Conservation (phyloP, 2,329 filamentous ascomycete genomes). For the Reticulascus tulasneorum region DNA sequence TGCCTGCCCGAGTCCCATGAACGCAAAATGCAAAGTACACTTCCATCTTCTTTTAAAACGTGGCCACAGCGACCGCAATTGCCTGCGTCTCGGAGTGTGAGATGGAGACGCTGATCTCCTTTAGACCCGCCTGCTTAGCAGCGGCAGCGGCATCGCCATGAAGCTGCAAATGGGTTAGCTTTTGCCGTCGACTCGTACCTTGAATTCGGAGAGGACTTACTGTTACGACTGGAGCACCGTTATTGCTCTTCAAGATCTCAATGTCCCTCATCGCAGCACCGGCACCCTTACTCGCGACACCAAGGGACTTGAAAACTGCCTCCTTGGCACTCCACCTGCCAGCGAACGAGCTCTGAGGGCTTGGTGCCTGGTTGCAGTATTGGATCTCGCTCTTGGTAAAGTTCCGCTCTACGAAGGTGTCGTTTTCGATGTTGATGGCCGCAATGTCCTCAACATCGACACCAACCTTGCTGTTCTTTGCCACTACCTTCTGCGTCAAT, state of each 20-base stretch:
- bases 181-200: too few relatives aligned
- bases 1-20: slow-evolving; percentile 14
- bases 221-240: slow-evolving; percentile 77
- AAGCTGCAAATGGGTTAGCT: slow-evolving; percentile 59
- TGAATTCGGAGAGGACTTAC: too few relatives aligned
- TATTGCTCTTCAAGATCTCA: slow-evolving; percentile 79
- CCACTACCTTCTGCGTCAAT: slow-evolving; percentile 60
- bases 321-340: slow-evolving; percentile 98
- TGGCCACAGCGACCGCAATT: slow-evolving; percentile 86
- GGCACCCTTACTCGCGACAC: slow-evolving; percentile 79
- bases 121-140: slow-evolving; percentile 82
- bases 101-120: slow-evolving; percentile 87
- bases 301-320: slow-evolving; percentile 95
- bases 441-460: slow-evolving; percentile 90
- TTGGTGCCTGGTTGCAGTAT: slow-evolving; percentile 78
- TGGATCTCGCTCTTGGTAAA: slow-evolving; percentile 81
- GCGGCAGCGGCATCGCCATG: slow-evolving; percentile 79
- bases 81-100: slow-evolving; percentile 94
- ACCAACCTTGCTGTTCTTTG: slow-evolving; percentile 73
- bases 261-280: slow-evolving; percentile 92
- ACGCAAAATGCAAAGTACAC: slow-evolving; percentile 13
- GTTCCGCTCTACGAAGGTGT: slow-evolving; percentile 91
- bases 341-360: slow-evolving; percentile 85
- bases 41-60: slow-evolving; percentile 50
- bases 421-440: slow-evolving; percentile 87